Base-by-base conservation (phyloP, 768 basidiomycete genomes). In the Boletus coccyginus region DNA sequence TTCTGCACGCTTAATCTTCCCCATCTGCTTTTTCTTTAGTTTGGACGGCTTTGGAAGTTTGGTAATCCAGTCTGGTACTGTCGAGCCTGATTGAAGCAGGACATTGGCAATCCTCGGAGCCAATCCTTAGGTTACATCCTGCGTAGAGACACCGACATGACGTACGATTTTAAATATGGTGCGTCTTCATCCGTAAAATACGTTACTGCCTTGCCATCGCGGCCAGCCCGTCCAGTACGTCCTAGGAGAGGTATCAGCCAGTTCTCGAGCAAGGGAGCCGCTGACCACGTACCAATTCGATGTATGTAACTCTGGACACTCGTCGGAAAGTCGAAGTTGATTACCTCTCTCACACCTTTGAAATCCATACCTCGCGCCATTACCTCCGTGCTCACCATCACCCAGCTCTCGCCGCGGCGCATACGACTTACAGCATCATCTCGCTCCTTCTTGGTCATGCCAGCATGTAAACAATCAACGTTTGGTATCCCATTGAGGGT, bases 291-390 rank as follows among this genome's bases (percentile, higher is more conserved):
- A 88, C 92, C 96, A 50, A 99, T 97, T 24, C 97, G 81, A 72
- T 99, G 97, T 42, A 99, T 83, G 67, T 99, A 99, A 66, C 91
- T 94, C 70, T 96, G 94, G 3, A 96, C 88, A 52, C 85, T 95
- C 39, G 89, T 94, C 3, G 97, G 97, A 73, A 98, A 98, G 73
- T 98, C 96, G 65, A 91, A 95, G 71, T 98, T 99, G 67, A 98
- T 88, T 11, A 99, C 94, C 66, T 98, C 91, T 56, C 86, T 79
- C 50, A 96, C 85, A 11, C 95, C 94, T 70, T 88, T 90, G 77
- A 99, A 98, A 68, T 98, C 97, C 88, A 99, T 94, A 4, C 97
- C 97, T 62, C 97, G 83, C 24, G 93, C 94, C 92, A 98, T 91
- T 49, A 98, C 91, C 70, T 99, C 97, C 24, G 97, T 99, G 61